Evolutionary conservation across 2,329 filamentous ascomycete species (phyloP).

Genomic region (Mariannaea sp.): DNA sequence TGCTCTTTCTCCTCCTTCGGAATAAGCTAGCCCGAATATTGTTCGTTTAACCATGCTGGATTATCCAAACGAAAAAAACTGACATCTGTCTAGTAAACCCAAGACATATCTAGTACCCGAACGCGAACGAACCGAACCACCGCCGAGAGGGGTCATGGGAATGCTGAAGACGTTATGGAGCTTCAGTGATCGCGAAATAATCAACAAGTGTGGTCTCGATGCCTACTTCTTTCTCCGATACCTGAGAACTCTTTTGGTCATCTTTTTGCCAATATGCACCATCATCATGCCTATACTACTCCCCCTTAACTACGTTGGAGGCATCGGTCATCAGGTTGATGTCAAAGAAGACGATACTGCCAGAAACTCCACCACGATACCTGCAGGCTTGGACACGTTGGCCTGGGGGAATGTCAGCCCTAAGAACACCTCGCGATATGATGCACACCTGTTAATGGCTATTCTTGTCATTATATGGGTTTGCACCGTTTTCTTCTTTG

Average conservation of each 20-base stretch:
- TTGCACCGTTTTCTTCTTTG: constrained; percentile 84
- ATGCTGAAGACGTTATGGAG: constrained; percentile 65
- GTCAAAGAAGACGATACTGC: constrained; percentile 42
- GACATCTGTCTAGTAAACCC: constrained; percentile 62
- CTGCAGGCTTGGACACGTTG: constrained; percentile 75
- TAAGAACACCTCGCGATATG: constrained; percentile 70
- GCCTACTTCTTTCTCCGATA: constrained; percentile 98
- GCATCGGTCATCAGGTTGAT: constrained; percentile 62
- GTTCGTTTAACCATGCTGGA: constrained; percentile 52
- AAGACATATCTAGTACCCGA: constrained; percentile 87
- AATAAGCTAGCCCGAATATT: constrained; percentile 83
- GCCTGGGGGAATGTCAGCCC: constrained; percentile 85
- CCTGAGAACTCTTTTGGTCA: constrained; percentile 75
- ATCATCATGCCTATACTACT: constrained; percentile 84
- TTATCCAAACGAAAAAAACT: constrained; percentile 5
- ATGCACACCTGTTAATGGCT: constrained; percentile 83
- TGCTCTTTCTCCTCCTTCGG: constrained; percentile 76
- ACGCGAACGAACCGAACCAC: constrained; percentile 78
- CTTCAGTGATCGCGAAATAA: constrained; percentile 78
- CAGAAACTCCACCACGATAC: constrained; percentile 29
- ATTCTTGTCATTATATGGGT: constrained; percentile 80
- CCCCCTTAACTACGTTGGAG: constrained; percentile 79
- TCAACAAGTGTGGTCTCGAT: constrained; percentile 93
- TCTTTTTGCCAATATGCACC: constrained; percentile 82
- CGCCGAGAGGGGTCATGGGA: constrained; percentile 61